A percentile compares a stretch with the other conserved stretches of the same genome.
Evolutionary conservation across 768 basidiomycete species (phyloP).

Genomic region (Stropharia rugosoannulata): DNA sequence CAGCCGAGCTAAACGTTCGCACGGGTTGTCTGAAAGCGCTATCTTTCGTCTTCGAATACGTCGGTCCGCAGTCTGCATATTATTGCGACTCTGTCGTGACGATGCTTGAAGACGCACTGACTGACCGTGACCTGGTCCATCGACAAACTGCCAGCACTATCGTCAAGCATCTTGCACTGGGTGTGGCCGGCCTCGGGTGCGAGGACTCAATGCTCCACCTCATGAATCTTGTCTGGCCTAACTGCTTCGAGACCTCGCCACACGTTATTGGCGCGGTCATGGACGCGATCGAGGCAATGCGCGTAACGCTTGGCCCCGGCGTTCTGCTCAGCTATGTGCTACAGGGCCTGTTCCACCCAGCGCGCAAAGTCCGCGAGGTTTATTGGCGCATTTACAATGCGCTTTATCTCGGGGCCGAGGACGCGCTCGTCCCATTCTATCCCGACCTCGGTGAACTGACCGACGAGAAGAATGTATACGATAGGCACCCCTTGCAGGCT

Average conservation of each 20-base stretch:
- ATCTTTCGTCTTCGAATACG: constrained; percentile 99
- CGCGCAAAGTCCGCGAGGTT: constrained; percentile 94
- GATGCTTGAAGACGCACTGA: constrained; percentile 97
- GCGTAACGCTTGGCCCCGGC: constrained; percentile 93
- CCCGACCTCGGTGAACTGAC: constrained; percentile 88
- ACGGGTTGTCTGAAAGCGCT: constrained; percentile 98
- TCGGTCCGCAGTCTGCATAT: constrained; percentile 94
- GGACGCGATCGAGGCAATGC: constrained; percentile 98
- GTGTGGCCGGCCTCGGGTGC: constrained; percentile 94
- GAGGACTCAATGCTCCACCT: constrained; percentile 98
- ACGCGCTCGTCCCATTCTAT: constrained; percentile 94
- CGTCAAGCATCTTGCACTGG: constrained; percentile 96
- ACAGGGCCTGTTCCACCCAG: constrained; percentile 96
- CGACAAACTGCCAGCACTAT: constrained; percentile 98
- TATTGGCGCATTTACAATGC: constrained; percentile 98
- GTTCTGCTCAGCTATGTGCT: constrained; percentile 89
- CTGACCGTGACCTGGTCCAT: constrained; percentile 97
- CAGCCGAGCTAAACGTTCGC: constrained; percentile 96
- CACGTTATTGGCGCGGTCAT: constrained; percentile 98
- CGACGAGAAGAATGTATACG: constrained; percentile 89
- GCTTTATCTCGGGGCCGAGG: constrained; percentile 85
- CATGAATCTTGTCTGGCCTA: constrained; percentile 99
- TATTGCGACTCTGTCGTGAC: constrained; percentile 97
- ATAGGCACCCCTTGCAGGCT: constrained; percentile 80
- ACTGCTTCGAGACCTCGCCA: constrained; percentile 97